Percentiles rank a stretch among this genome's conserved stretches.
Evolutionary conservation across 306 rosid genomes (phyloP).

Genomic region (Potentilla sterilis): DNA sequence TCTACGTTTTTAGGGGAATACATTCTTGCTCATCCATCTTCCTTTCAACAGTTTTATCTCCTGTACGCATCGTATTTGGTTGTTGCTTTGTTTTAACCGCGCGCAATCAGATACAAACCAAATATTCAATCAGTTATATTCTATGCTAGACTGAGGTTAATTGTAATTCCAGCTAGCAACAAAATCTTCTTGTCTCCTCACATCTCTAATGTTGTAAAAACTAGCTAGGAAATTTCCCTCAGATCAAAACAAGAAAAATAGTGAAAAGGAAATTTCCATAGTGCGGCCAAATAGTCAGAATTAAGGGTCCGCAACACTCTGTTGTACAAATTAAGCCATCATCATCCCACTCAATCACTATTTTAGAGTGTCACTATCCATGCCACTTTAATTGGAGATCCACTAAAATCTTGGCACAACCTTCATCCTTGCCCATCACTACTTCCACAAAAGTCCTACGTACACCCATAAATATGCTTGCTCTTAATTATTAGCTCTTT

Average conservation of each 20-base stretch:
- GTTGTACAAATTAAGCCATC: neutral
- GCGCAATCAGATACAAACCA: neutral
- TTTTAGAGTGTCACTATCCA: neutral
- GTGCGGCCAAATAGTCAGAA: neutral
- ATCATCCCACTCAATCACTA: neutral
- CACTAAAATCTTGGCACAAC: neutral
- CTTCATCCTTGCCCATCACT: neutral
- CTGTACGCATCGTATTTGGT: neutral
- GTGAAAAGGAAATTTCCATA: neutral
- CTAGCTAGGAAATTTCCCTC: slow-evolving; percentile 1
- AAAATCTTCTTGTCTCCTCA: neutral
- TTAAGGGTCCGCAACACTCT: neutral
- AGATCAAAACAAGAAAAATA: neutral
- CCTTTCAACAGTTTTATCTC: neutral
- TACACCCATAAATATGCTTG: neutral
- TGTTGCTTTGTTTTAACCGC: slow-evolving; percentile 1
- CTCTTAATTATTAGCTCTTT: too few species aligned
- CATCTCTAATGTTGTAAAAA: neutral
- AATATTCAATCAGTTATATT: neutral
- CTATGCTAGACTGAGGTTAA: neutral
- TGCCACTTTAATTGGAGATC: neutral
- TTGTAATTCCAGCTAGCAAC: neutral
- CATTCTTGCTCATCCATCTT: neutral
- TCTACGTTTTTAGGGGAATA: neutral
- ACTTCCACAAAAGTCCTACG: neutral